Evolutionary conservation across 805 yeast species (phyloP).

Genomic region (Tetrapisispora fleetii): DNA sequence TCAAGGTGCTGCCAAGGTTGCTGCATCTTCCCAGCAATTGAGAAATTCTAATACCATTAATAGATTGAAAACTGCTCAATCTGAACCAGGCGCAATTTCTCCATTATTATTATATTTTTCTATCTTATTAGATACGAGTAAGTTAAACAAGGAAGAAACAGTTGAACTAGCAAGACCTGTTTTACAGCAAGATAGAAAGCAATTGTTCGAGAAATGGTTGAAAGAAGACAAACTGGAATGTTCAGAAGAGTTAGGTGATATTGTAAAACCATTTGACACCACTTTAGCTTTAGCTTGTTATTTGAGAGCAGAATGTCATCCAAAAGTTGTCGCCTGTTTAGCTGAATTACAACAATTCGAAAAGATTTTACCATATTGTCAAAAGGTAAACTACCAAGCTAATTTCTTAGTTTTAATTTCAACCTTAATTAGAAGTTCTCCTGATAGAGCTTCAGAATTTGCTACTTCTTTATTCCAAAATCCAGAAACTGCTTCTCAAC

Average conservation of each 20-base stretch:
- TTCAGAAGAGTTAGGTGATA: slow-evolving; percentile 96
- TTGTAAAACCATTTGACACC: slow-evolving; percentile 79
- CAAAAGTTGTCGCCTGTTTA: slow-evolving; percentile 81
- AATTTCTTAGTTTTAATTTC: slow-evolving; percentile 85
- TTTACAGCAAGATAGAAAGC: slow-evolving; percentile 88
- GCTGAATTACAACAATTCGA: slow-evolving; percentile 97
- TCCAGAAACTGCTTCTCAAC: slow-evolving; percentile 45
- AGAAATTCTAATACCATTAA: slow-evolving; percentile 92
- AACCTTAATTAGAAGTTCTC: slow-evolving; percentile 80
- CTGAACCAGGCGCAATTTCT: slow-evolving; percentile 89
- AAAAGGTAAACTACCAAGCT: slow-evolving; percentile 79
- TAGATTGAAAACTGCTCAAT: slow-evolving; percentile 80
- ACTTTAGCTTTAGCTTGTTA: slow-evolving; percentile 86
- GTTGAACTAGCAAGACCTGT: slow-evolving; percentile 93
- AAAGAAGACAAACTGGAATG: slow-evolving; percentile 88
- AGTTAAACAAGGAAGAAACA: slow-evolving; percentile 86
- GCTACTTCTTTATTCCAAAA: slow-evolving; percentile 73
- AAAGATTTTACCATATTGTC: slow-evolving; percentile 88
- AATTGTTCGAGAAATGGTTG: slow-evolving; percentile 90
- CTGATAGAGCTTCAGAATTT: slow-evolving; percentile 97
- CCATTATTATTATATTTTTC: slow-evolving; percentile 91
- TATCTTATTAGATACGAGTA: slow-evolving; percentile 82
- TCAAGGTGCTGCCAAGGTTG: slow-evolving; percentile 88
- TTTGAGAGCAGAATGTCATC: slow-evolving; percentile 68
- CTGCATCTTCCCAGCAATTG: slow-evolving; percentile 87